These are phyloP conservation scores for Primulina huaijiensis DNA, from an alignment of 257 asterid species.

Conservation along the genomic window DNA sequence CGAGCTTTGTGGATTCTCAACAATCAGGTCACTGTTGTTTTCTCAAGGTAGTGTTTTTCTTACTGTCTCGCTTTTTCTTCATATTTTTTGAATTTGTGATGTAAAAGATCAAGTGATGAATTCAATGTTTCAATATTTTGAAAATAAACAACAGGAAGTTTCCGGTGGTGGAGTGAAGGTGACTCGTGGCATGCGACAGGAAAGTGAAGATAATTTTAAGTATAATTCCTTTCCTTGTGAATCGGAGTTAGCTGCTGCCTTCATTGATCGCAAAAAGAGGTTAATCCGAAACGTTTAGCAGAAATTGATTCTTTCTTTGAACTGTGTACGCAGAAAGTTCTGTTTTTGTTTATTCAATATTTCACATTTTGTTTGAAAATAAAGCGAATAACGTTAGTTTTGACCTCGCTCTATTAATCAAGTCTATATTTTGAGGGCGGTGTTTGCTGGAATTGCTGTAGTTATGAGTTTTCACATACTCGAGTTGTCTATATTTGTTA, in stretches of 20 bases:
- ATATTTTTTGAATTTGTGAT: background rate
- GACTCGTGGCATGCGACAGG: conserved; percentile 66
- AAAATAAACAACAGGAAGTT: conserved; percentile 54
- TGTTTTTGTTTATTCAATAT: background rate
- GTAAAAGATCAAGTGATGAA: conserved; percentile 22
- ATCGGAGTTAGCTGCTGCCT: conserved; percentile 70
- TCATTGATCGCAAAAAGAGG: conserved; percentile 78
- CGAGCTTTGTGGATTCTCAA: conserved; percentile 95
- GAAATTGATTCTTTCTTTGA: conserved; percentile 6
- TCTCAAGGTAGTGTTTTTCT: conserved; percentile 57
- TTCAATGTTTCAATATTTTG: conserved; percentile 8
- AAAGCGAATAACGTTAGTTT: background rate
- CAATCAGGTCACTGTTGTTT: conserved; percentile 68
- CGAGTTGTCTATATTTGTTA: background rate
- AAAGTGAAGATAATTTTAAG: conserved; percentile 34
- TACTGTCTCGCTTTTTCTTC: background rate
- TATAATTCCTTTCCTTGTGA: conserved; percentile 45
- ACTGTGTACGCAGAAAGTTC: background rate
- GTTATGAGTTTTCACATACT: background rate
- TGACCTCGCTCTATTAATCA: background rate
- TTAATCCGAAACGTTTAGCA: conserved; percentile 21
- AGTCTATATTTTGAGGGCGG: background rate
- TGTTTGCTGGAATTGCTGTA: background rate
- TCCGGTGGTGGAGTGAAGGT: conserved; percentile 92
- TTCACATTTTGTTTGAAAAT: background rate